These are phyloP conservation scores for Malassezia pachydermatis DNA, from an alignment of 1,284 basidiomycete species.

Conservation along the genomic window DNA sequence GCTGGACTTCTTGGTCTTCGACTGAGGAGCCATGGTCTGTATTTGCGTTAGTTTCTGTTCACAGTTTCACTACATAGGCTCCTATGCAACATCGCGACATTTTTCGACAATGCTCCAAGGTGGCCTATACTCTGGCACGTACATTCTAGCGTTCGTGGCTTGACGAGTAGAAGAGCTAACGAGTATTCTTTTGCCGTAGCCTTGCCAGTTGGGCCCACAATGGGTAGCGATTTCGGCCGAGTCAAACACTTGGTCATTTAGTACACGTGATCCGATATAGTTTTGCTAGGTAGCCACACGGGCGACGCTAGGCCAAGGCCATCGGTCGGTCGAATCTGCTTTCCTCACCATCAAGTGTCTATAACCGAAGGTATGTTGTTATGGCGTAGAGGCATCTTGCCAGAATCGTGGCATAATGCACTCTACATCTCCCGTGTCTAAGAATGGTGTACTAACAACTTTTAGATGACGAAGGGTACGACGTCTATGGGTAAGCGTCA, in stretches of 20 bases:
- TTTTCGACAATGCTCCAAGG: neutral
- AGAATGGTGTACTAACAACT: constrained; percentile 4
- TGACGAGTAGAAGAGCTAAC: constrained; percentile 6
- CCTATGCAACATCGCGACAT: neutral
- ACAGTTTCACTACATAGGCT: neutral
- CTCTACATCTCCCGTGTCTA: neutral
- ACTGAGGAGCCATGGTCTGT: constrained; percentile 65
- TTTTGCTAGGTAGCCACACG: constrained; percentile 1
- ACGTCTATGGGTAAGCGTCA: constrained; percentile 49
- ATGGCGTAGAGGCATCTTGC: neutral
- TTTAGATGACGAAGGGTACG: constrained; percentile 47
- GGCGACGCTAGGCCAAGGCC: neutral
- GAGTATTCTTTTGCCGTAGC: neutral
- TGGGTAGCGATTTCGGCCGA: constrained; percentile 8
- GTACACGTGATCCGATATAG: constrained; percentile 14
- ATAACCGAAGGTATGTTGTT: constrained; percentile 15
- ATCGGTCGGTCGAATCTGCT: neutral
- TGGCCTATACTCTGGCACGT: no score
- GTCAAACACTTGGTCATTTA: neutral
- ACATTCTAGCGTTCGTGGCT: constrained; percentile 13
- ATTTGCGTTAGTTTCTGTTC: constrained; percentile 3
- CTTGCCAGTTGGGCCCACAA: neutral
- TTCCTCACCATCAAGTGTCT: constrained; percentile 19
- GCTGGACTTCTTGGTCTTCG: constrained; percentile 68
- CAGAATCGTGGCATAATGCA: neutral